Evolutionary conservation across 2,329 filamentous ascomycete genomes (phyloP), one percentile per base, ranked within the genome.

Genomic region (Pyrenophora teres): DNA sequence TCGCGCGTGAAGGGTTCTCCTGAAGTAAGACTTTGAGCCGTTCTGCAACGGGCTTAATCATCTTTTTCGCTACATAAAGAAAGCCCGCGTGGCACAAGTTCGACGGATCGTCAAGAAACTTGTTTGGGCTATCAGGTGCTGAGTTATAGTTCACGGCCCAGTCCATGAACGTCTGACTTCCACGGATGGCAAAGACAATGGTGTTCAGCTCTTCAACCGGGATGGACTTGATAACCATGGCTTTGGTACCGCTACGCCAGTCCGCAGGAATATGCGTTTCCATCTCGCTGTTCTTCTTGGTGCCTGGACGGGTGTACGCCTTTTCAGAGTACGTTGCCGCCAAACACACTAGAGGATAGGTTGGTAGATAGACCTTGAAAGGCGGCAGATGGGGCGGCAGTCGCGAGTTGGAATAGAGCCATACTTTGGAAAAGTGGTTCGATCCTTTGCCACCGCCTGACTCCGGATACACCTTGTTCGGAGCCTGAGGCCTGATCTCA

Each of bases 51-150:
- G 89, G 87, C 4, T 76, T 76, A 19, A 92, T 74, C 89, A 93
- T 94, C 46, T 85, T 86, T 42, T 83, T 80, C 1, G 91, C 90
- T 1, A 90, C 88, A 10, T 83, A 81, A 0, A 96, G 78, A 61
- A 95, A 96, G 0, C 91, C 91, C 0, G 88, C 81, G 68, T 96
- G 91, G 68, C 90, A 94, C 12, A 87, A 78, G 65, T 95, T 95
- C 13, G 83, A 85, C 0, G 80, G 72, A 61, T 95, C 90, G 65
- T 95, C 90, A 21, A 96, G 78, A 68, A 95, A 94, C 1, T 82
- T 83, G 0, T 67, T 69, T 0, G 91, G 89, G 1, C 84, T 79
- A 0, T 82, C 78, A 0, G 90, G 90, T 0, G 82, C 84, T 1
- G 83, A 83, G 42, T 89, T 84, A 46, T 94, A 81, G 70, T 96